Conservation (phyloP, 129 eudicot species). For the Gnaphalium uliginosum region DNA sequence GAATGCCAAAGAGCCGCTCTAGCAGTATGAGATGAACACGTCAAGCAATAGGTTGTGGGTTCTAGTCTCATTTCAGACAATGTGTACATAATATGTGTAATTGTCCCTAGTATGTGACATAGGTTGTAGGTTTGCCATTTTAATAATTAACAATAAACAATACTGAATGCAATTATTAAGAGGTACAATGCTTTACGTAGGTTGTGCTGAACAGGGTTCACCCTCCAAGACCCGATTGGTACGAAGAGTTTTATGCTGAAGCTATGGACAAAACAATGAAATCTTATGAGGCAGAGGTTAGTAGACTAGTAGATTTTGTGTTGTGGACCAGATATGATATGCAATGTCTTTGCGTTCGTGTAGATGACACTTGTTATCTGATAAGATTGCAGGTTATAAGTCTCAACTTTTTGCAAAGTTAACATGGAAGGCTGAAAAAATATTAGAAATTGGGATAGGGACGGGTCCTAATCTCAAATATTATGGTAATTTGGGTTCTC, state of each 20-base stretch:
- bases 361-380: conserved; percentile 26
- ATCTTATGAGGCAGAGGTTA: conserved; percentile 82
- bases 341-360: not conserved
- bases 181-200: conserved; percentile 39
- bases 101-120: too few species aligned
- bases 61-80: too few species aligned
- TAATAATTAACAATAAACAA: too few species aligned
- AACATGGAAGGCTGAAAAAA: conserved; percentile 54
- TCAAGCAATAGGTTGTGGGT: too few species aligned
- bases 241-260: conserved; percentile 85
- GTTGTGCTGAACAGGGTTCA: conserved; percentile 65
- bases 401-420: conserved; percentile 59
- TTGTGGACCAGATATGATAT: not conserved
- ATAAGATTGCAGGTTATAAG: conserved; percentile 87
- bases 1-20: not conserved
- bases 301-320: conserved; percentile 14
- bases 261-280: conserved; percentile 60
- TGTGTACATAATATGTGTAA: too few species aligned
- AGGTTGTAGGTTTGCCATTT: too few species aligned
- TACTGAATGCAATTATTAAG: not conserved
- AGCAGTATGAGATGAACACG: too few species aligned
- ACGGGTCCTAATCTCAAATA: conserved; percentile 91
- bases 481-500: conserved; percentile 44
- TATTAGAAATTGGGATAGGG: conserved; percentile 87
- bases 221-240: conserved; percentile 94